These are phyloP conservation scores for Maudiozyma serrabonitensis DNA, from an alignment of 805 yeast species.

Conservation along the genomic window DNA sequence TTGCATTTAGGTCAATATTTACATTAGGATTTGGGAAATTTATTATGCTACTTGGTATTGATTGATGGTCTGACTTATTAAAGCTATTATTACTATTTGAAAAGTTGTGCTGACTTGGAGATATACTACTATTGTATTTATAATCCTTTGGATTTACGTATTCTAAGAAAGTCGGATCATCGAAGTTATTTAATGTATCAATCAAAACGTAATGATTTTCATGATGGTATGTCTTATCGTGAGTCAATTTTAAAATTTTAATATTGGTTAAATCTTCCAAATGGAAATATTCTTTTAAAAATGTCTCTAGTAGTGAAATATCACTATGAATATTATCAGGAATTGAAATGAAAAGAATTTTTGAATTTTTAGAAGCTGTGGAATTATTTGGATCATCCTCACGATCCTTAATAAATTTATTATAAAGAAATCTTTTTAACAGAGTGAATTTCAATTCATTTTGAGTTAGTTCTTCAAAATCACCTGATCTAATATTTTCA, in stretches of 20 bases:
- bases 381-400: not conserved
- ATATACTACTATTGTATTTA: not conserved
- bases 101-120: not conserved
- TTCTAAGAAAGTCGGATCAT: constrained; percentile 21
- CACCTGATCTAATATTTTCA: constrained; percentile 27
- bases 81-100: not conserved
- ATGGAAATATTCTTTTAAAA: constrained; percentile 26
- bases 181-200: constrained; percentile 24
- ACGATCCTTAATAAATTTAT: constrained; percentile 6
- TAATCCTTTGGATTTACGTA: constrained; percentile 8
- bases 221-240: constrained; percentile 23
- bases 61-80: not conserved
- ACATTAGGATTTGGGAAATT: not conserved
- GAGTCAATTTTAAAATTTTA: constrained; percentile 23
- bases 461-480: constrained; percentile 28
- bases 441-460: constrained; percentile 21
- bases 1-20: not conserved
- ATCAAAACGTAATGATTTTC: constrained; percentile 27
- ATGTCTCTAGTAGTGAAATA: constrained; percentile 22
- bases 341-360: constrained; percentile 25
- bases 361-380: not conserved
- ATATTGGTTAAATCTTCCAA: constrained; percentile 21
- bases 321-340: constrained; percentile 27
- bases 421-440: constrained; percentile 24
- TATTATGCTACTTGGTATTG: not conserved